Evolutionary conservation across 352 stramenopile species (phyloP), one percentile per base, ranked within the genome.

Genomic region (Globisporangium cederbergense): DNA sequence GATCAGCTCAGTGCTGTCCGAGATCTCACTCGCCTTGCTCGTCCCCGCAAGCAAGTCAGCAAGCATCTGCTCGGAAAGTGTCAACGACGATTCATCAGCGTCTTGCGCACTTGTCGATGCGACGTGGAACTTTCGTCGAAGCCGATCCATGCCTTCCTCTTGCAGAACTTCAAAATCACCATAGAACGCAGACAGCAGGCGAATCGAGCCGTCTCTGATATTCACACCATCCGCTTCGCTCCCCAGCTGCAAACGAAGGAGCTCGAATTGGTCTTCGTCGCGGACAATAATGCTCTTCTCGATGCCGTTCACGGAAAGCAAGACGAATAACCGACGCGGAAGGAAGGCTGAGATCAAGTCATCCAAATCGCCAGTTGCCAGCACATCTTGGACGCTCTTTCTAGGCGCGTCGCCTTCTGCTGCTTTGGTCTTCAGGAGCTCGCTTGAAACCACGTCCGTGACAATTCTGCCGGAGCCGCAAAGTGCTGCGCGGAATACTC

Each of bases 381-480:
- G 34, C 30, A 77, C 46, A 18, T 78, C 70, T 20, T 49, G 45
- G 16, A 73, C 34, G 10, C 20, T 55, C 46, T 14, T 20, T 1
- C 10, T 43, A 9, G 10, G 20, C 13, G 7, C 4, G 7, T 13
- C 13, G 4, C 40, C 25, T 18, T 10, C 8, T 10, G 9, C 20
- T 53, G 16, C 13, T 14, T n/a, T 32, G 4, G 18, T n/a, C 45
- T 60, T 40, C 10, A 4, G 4, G 9, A 83, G 30, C 53, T 72
- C 56, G 22, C 52, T 43, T 50, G 34, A 66, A 10, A 71, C 46
- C 16, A 71, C 16, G 4, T 65, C 64, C 1, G 77, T 81, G 7
- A 84, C 76, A 63, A 85, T 75, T 38, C 67, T 68, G 0, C 76
- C 81, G 22, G 75, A 75, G 0, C 79, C 77, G 32, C 77, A 85